A percentile compares a stretch with the other conserved stretches of the same genome.
Evolutionary conservation across 768 basidiomycete species (phyloP).

Genomic region (Chalciporus sphaerocephalus): DNA sequence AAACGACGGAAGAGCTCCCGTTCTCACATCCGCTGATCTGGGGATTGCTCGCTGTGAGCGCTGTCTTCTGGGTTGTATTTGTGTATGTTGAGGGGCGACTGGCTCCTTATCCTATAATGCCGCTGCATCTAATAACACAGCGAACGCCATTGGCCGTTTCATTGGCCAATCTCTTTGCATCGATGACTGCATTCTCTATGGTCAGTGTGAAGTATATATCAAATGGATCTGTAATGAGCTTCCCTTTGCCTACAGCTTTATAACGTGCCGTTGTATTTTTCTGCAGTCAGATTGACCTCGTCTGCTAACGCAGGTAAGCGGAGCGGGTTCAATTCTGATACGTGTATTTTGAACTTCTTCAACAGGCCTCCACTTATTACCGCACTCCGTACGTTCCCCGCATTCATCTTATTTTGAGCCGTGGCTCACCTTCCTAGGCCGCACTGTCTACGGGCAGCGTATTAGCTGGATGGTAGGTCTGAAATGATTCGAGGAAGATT

Average conservation of each 20-base stretch:
- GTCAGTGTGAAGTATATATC: constrained; percentile 34
- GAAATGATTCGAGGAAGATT: constrained; percentile 2
- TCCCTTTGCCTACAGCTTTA: constrained; percentile 51
- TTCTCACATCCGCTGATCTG: constrained; percentile 74
- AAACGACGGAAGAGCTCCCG: constrained; percentile 70
- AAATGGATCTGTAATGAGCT: constrained; percentile 1
- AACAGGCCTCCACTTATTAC: constrained; percentile 80
- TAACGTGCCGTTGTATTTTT: constrained; percentile 86
- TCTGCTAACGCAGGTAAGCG: constrained; percentile 67
- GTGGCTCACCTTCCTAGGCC: constrained; percentile 42
- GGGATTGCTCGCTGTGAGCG: constrained; percentile 58
- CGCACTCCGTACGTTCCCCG: constrained; percentile 67
- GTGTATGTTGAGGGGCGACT: constrained; percentile 73
- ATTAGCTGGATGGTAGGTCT: constrained; percentile 73
- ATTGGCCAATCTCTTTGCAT: constrained; percentile 71
- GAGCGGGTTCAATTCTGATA: not conserved
- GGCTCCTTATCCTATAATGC: constrained; percentile 87
- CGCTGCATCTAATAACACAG: constrained; percentile 69
- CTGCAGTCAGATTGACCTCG: constrained; percentile 67
- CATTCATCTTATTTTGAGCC: constrained; percentile 2
- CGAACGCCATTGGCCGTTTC: constrained; percentile 81
- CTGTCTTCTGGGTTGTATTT: constrained; percentile 55
- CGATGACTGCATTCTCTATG: constrained; percentile 78
- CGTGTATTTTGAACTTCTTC: constrained; percentile 9
- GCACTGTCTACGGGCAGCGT: constrained; percentile 84